Evolutionary conservation across 352 stramenopile genomes (phyloP), one percentile per base, ranked within the genome.

Genomic region (Pythium rishiriense): DNA sequence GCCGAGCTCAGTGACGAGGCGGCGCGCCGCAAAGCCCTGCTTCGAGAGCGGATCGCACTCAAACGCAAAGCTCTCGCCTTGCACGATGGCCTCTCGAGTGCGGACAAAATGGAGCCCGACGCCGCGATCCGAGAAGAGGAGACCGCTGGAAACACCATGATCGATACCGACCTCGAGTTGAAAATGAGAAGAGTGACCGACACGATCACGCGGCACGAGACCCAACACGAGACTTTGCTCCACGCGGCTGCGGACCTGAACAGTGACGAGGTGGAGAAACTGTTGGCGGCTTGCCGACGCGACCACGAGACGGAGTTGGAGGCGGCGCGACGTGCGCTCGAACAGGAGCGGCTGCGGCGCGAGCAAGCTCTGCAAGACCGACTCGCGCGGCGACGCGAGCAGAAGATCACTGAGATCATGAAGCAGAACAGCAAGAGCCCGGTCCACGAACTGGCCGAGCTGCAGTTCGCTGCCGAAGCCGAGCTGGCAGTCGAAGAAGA

Each of bases 341-440:
- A 33, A 15, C 53, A 49, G 11, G 61, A 68, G 43, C 42, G 63
- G 1, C 37, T 29, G 31, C 47, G 33, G 5, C 56, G 62, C 4
- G 55, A 69, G 29, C 11, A 52, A 12, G 41, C 48, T 11, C 31
- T 69, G 21, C 48, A 24, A 1, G 63, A 69, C 48, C 55, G 63
- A 9, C 50, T 69, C 21, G n/a, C 54, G 1, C 58, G 54, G 22
- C 47, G 49, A n/a, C 63, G 63, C 3, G 22, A 47, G 2, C 26
- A 64, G 41, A 63, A 22, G 35, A 21, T 42, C 43, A 35, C 25
- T 1, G 58, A 58, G 26, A 22, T 29, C 6, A 17, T 41, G 26
- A 19, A 39, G 26, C 26, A 54, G 28, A 14, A 21, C 15, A n/a
- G 28, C n/a, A 31, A n/a, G 28, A 54, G 25, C 48, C 12, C 48